Evolutionary conservation across 352 stramenopile species (phyloP), one percentile per base, ranked within the genome.

Genomic region (Pythium guiyangense): DNA sequence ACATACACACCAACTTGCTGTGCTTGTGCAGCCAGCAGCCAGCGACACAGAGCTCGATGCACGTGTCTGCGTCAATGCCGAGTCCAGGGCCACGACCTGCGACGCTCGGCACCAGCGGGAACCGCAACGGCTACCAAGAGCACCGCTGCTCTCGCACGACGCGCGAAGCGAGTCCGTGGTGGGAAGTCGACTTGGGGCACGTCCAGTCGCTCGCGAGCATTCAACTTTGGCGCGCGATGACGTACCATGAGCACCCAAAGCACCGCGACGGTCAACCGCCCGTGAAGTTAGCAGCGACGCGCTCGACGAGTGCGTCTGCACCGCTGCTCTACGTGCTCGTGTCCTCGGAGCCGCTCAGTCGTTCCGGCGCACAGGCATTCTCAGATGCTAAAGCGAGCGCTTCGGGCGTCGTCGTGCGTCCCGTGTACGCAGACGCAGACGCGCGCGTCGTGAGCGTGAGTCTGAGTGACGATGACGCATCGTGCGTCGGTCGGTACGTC

Each of bases 151-250:
- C 70, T 25, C 74, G 83, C n/a, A 90, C 83, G 0, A 66, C 60
- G 27, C 77, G 73, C 25, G 74, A 92, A 60, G 26, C 37, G 2
- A 75, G 83, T 46, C 72, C 79, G 22, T 92, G 76, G 77, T 92
- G 78, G 78, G 68, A 86, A 52, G 83, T 92, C 40, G 83, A 92
- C 52, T 63, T 92, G 6, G 69, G 70, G 14, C 56, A 66, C 5
- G 44, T 61, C 6, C 56, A 70, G 15, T 14, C 43, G 2, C 62
- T 92, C 51, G 63, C 67, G 6, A 71, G 63, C 15, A 54, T 90
- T 4, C 70, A 82, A 5, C 40, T 92, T 56, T 92, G 83, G 83
- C 90, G 87, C 42, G 68, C 62, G 0, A 77, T 82, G 72, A 86
- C 78, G 40, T 88, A 88, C 51, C 82, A 92, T 27, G 76, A 89